Base-by-base conservation (phyloP, 495 filamentous ascomycete genomes). In the Bathelium albidoporum region DNA sequence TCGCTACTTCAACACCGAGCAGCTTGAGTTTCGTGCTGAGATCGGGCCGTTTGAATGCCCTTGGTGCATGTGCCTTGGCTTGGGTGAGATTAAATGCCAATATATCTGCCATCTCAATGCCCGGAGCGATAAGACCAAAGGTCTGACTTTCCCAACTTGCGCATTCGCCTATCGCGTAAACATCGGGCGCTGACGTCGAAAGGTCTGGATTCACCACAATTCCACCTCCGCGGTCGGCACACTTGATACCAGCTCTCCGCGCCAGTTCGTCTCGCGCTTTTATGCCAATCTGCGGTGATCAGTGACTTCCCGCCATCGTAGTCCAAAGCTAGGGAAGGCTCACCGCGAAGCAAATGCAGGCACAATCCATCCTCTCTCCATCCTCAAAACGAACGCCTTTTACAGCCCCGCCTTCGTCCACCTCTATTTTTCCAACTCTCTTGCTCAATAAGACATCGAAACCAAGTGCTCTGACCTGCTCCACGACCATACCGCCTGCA, bases 41-140 rank as follows among this genome's bases (percentile, higher is more conserved):
- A 70, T 97, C 92, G 0, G 93, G 93, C 26, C 87, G 79, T 66
- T 89, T 90, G 79, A 95, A 96, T 60, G 80, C 75, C 62, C 86
- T 81, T 2, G 83, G 83, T 5, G 83, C 70, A 65, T 95, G 88
- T 0, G 82, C 79, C 71, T 87, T 86, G 2, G 89, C 83, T 73
- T 96, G 87, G 11, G 91, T 94, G 59, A 97, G 82, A 71, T 97
- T 97, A 77, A 92, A 96, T n/a, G 93, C 82, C 1, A 96, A 81
- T 4, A 97, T 87, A 70, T 97, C 93, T 0, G 93, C 93, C 93
- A 97, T 97, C 73, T 96, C 93, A 49, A 97, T 83, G 18, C 93
- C 93, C 0, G 93, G 93, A 1, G 90, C 93, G 68, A 97, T 96
- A 28, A 97, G 84, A 3, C 93, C 93, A 68, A 91, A 97, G 0